phyloP scores from a whole-genome alignment of 768 basidiomycete species.

The Neoboletus brunneissimus region DNA sequence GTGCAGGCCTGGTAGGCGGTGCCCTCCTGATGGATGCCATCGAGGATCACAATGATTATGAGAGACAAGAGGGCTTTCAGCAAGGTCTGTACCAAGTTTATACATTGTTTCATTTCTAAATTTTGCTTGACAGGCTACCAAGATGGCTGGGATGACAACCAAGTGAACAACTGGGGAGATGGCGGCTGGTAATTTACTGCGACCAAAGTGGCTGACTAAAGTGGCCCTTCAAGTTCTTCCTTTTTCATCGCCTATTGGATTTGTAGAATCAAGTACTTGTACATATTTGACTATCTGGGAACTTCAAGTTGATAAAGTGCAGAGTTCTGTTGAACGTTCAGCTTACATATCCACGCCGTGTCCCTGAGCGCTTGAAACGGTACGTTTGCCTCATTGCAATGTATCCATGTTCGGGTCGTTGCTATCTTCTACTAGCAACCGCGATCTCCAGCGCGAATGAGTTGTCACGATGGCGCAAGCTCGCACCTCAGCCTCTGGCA shows the following conservation, averaged over 20 bases:
- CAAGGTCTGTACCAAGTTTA: conserved; percentile 29
- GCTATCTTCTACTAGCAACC: neutral
- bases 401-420: neutral
- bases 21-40: conserved; percentile 50
- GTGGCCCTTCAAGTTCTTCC: neutral
- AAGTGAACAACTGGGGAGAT: neutral
- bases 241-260: conserved; percentile 8
- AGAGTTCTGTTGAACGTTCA: neutral
- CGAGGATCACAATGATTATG: conserved; percentile 40
- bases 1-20: conserved; percentile 67
- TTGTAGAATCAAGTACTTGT: conserved; percentile 14
- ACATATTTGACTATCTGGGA: neutral
- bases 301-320: neutral
- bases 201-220: neutral
- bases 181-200: conserved; percentile 8
- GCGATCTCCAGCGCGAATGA: conserved; percentile 9
- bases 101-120: conserved; percentile 4
- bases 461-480: neutral
- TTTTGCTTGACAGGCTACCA: conserved; percentile 29
- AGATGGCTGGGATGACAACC: conserved; percentile 20
- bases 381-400: neutral
- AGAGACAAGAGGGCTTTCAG: conserved; percentile 33
- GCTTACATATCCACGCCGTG: neutral
- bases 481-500: neutral
- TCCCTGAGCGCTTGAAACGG: neutral